phyloP scores from a whole-genome alignment of 2,329 filamentous ascomycete genomes.

The Alternaria brassicae region DNA sequence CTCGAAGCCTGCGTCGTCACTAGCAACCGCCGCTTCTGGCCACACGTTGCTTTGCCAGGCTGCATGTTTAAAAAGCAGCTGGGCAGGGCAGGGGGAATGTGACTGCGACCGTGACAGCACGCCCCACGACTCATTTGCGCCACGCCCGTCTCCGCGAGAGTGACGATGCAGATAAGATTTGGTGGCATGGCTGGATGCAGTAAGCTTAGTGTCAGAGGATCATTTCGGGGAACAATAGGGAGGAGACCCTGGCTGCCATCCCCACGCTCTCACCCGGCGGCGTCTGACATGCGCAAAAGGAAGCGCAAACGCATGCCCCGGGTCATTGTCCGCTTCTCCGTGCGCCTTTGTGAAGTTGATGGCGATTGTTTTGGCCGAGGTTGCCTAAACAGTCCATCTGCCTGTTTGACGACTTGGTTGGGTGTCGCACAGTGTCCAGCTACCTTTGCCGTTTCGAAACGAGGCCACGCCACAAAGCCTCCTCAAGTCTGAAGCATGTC shows the following conservation, averaged over 20 bases:
- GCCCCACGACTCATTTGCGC: constrained; percentile 20
- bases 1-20: constrained; percentile 16
- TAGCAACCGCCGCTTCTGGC: constrained; percentile 9
- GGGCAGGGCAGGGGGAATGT: constrained; percentile 13
- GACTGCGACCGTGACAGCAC: constrained; percentile 26
- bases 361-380: neutral
- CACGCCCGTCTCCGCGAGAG: constrained; percentile 29
- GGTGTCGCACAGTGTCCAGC: no score
- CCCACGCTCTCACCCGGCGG: constrained; percentile 32
- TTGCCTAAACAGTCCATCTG: constrained; percentile 6
- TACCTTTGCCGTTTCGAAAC: constrained; percentile 23
- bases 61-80: constrained; percentile 15
- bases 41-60: constrained; percentile 7
- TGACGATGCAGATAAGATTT: constrained; percentile 26
- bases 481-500: constrained; percentile 27
- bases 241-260: constrained; percentile 23
- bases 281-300: constrained; percentile 23
- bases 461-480: constrained; percentile 31
- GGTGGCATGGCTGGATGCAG: constrained; percentile 14
- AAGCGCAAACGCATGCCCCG: constrained; percentile 24
- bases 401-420: constrained; percentile 15
- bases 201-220: constrained; percentile 34
- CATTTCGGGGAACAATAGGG: constrained; percentile 33
- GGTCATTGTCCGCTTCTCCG: constrained; percentile 35
- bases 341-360: constrained; percentile 6